Conservation (phyloP, 257 asterid species). For the Jacaranda mimosifolia region DNA sequence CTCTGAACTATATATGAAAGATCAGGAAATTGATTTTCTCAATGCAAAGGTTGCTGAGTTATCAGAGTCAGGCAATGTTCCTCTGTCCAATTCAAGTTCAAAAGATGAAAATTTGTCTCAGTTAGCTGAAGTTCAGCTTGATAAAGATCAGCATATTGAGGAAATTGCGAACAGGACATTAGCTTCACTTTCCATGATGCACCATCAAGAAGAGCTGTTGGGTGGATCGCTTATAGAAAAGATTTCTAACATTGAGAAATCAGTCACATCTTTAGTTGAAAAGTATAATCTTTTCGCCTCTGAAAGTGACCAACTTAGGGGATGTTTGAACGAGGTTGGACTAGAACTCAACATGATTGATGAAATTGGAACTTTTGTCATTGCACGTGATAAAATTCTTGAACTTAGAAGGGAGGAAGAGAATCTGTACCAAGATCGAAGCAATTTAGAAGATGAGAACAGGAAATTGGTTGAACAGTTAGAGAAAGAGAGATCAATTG, state of each 20-base stretch:
- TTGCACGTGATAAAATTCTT: constrained; percentile 57
- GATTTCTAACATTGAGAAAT: constrained; percentile 65
- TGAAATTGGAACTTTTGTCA: constrained; percentile 57
- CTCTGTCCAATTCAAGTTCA: constrained; percentile 48
- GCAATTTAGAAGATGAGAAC: constrained; percentile 65
- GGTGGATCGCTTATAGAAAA: constrained; percentile 61
- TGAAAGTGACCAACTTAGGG: constrained; percentile 63
- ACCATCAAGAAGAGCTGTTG: constrained; percentile 54
- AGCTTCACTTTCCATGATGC: constrained; percentile 53
- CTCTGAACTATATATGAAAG: constrained; percentile 53
- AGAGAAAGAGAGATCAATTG: constrained; percentile 57
- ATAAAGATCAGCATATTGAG: constrained; percentile 55
- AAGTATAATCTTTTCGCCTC: constrained; percentile 60
- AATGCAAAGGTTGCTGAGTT: constrained; percentile 58
- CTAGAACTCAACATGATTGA: constrained; percentile 53
- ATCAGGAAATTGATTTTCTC: constrained; percentile 70
- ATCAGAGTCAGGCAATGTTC: constrained; percentile 48
- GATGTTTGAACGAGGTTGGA: constrained; percentile 58
- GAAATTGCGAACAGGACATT: constrained; percentile 62
- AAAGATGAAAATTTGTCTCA: constrained; percentile 43
- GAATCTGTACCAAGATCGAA: constrained; percentile 54
- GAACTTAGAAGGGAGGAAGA: constrained; percentile 68
- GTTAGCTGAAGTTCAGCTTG: constrained; percentile 49
- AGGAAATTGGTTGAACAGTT: constrained; percentile 67
- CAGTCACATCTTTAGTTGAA: constrained; percentile 54